Conservation (phyloP, 2,329 filamentous ascomycete genomes). For the Penicillium palitans region DNA sequence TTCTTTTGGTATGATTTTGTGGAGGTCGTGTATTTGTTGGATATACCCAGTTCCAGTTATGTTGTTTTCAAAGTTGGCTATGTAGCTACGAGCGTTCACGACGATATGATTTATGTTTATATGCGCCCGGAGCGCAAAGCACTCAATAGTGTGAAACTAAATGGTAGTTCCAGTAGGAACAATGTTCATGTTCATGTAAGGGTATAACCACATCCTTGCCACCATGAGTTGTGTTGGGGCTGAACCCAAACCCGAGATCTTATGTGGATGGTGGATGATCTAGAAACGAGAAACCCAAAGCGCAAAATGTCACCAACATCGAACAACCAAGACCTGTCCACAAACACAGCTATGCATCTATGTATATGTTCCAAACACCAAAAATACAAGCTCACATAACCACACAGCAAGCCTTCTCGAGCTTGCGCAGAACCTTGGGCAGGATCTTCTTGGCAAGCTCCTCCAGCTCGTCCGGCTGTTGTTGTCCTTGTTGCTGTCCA, state of each 20-base stretch:
- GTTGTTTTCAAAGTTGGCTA: not conserved
- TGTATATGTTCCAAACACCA: conserved; percentile 11
- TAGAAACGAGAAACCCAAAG: conserved; percentile 1
- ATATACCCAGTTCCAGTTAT: conserved; percentile 23
- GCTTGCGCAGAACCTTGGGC: conserved; percentile 61
- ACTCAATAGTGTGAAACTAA: not conserved
- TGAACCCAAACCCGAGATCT: not conserved
- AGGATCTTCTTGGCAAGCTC: conserved; percentile 62
- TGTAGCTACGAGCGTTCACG: conserved; percentile 11
- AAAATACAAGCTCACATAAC: conserved; percentile 61
- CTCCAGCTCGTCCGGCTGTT: conserved; percentile 59
- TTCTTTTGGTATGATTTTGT: not conserved
- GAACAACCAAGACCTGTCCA: not conserved
- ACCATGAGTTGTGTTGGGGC: conserved; percentile 10
- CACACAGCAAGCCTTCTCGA: conserved; percentile 69
- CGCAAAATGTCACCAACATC: not conserved
- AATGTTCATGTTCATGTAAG: conserved; percentile 2
- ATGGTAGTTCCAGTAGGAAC: not conserved
- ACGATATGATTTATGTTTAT: conserved; percentile 11
- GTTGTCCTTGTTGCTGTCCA: conserved; percentile 48
- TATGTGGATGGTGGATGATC: not conserved
- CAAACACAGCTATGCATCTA: conserved; percentile 2
- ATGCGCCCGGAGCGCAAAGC: not conserved
- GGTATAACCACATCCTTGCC: conserved; percentile 11
- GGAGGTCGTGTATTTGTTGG: conserved; percentile 1